Evolutionary conservation across 1,284 basidiomycete species (phyloP), one percentile per base, ranked within the genome.

Genomic region (Ustilago curta): DNA sequence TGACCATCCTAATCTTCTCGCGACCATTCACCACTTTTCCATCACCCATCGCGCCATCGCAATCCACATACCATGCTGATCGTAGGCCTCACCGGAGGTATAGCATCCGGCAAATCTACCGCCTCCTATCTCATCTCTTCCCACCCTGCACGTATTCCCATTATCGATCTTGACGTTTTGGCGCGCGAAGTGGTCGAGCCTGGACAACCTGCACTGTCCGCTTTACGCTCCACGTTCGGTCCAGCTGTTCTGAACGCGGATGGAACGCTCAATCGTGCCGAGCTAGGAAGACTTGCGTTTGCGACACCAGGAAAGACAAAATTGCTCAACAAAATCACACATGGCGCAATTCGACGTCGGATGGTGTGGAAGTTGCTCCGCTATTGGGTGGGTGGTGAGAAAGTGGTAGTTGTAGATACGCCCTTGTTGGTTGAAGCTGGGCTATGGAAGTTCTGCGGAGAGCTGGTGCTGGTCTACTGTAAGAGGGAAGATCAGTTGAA

Each of bases 61-160:
- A 9, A 37, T 19, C 31, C 16, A 14, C 19, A 21, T 12, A 47
- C 2, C 21, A 74, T 74, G 71, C 48, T 74, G 25, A 95, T 98
- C 69, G 90, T 98, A 70, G 96, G 96, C 48, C 89, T 99, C 42
- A 97, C 96, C 16, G 97, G 97, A 23, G 94, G 96, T 2, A 98
- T 99, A 69, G 94, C 94, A 35, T 96, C 95, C 0, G 95, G 95
- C 80, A 70, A 79, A 62, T 97, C 94, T 4, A 93, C 94, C 18
- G 95, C 95, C 27, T 94, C 95, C 0, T 86, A 87, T 7, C 88
- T 95, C 42, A 87, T 98, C 48, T 88, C 88, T 68, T 85, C 88
- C 0, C 70, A 80, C 11, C 75, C 78, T 1, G 88, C 91, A 74
- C 78, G 86, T 35, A 86, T 97, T 32, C 92, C 94, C 16, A 87